Conservation (phyloP, 305 asterid species). For the Fraxinus greggii region DNA sequence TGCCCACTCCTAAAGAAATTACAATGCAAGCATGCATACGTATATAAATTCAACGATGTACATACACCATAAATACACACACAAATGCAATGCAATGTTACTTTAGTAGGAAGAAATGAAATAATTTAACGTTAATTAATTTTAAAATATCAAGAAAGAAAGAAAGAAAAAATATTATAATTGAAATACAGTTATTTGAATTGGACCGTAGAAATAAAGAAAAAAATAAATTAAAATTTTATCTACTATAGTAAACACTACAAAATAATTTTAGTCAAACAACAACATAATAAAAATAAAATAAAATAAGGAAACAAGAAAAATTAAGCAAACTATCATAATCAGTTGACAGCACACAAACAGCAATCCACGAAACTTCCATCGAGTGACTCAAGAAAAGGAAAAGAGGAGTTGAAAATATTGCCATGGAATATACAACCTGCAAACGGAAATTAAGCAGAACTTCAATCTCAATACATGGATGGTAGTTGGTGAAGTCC, state of each 20-base stretch:
- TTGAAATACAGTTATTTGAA: background rate
- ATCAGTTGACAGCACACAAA: background rate
- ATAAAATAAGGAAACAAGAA: background rate
- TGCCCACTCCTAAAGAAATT: background rate
- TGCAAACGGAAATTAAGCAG: background rate
- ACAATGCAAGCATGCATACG: slow-evolving; percentile 3
- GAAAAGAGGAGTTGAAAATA: background rate
- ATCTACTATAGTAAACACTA: no score
- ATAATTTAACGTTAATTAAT: no score
- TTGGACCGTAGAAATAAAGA: background rate
- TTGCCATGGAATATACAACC: background rate
- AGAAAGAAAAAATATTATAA: background rate
- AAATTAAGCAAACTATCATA: background rate
- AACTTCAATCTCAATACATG: background rate
- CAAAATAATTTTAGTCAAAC: background rate
- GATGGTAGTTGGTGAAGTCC: background rate
- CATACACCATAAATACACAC: background rate
- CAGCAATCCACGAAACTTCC: background rate
- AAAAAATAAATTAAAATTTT: background rate
- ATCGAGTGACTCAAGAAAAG: background rate
- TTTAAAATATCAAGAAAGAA: no score
- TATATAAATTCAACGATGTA: background rate
- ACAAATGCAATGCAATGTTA: background rate
- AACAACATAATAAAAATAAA: background rate
- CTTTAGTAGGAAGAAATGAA: background rate